Evolutionary conservation across 768 basidiomycete species (phyloP), one percentile per base, ranked within the genome.

Genomic region (Lentinula aciculospora): DNA sequence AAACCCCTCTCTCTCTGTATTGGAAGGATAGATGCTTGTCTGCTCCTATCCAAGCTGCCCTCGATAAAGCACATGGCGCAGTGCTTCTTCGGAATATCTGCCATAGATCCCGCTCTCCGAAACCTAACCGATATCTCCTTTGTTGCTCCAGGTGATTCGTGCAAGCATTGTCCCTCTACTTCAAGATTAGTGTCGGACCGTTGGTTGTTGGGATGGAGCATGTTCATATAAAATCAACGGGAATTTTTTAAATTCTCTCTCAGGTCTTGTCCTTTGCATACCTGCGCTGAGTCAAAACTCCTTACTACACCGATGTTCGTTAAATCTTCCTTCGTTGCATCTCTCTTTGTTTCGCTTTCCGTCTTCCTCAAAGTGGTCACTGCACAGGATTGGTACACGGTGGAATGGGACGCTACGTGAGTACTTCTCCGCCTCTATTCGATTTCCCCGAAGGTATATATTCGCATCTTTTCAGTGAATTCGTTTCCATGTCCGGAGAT

Each of bases 371-470:
- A 37, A 25, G 48, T 34, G 36, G 66, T 61, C n/a, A 58, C 32
- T 21, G 66, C 62, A 10, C 62, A 60, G 1, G 51, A 66, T 53
- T 68, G 67, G 67, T 68, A 66, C 58, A 68, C 67, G 10, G 65
- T 66, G 12, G 67, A 68, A 60, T 68, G 67, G 67, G 63, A 66
- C 55, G 67, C 62, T n/a, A 37, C 59, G 66, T 67, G 5, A 39
- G 58, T 60, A 7, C 8, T 53, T 17, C 40, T 45, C 28, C 36
- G 6, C 34, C 9, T 6, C 6, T 47, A 12, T n/a, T n/a, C 5
- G 1, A 28, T 36, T 8, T 12, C 28, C 19, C 1, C 13, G 31
- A 8, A 29, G 13, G 19, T 29, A 15, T 23, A 53, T 9, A 27
- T 17, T 34, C 34, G 6, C 37, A 5, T 5, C n/a, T 53, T 21